These are phyloP conservation scores for Fusarium acutatum DNA, from an alignment of 2,329 filamentous ascomycete genomes.

Conservation along the genomic window DNA sequence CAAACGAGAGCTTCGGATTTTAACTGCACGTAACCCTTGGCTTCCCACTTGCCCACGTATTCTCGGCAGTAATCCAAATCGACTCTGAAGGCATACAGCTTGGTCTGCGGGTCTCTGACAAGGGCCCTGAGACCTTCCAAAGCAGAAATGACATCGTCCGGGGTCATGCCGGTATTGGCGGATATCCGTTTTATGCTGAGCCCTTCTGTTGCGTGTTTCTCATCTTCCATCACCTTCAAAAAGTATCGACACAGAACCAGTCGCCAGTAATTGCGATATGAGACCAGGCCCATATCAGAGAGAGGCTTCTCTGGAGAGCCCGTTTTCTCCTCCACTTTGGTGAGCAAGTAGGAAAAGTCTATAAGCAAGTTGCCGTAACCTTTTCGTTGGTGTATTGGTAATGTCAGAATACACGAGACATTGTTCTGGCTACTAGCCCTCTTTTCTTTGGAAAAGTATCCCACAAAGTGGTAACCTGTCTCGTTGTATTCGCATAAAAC, in stretches of 20 bases:
- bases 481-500: slow-evolving; percentile 95
- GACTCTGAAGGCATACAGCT: slow-evolving; percentile 87
- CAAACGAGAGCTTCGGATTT: slow-evolving; percentile 84
- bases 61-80: slow-evolving; percentile 86
- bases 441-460: slow-evolving; percentile 99
- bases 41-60: slow-evolving; percentile 89
- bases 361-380: slow-evolving; percentile 97
- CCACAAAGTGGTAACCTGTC: slow-evolving; percentile 92
- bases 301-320: slow-evolving; percentile 97
- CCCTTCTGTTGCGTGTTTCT: slow-evolving; percentile 52
- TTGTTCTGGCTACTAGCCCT: slow-evolving; percentile 94
- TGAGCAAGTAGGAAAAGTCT: slow-evolving; percentile 97
- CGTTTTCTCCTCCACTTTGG: slow-evolving; percentile 89
- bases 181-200: slow-evolving; percentile 76
- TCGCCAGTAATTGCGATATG: slow-evolving; percentile 97
- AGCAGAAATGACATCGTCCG: slow-evolving; percentile 94
- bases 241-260: slow-evolving; percentile 87
- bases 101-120: slow-evolving; percentile 87
- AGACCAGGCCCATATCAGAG: slow-evolving; percentile 97
- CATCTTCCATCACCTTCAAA: slow-evolving; percentile 56
- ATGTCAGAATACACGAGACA: slow-evolving; percentile 93
- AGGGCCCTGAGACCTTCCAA: slow-evolving; percentile 90
- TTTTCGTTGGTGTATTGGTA: slow-evolving; percentile 96
- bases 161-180: slow-evolving; percentile 90
- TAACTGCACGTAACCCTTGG: slow-evolving; percentile 86